phyloP scores from a whole-genome alignment of 352 stramenopile species.

The Thraustochytrium sp. region DNA sequence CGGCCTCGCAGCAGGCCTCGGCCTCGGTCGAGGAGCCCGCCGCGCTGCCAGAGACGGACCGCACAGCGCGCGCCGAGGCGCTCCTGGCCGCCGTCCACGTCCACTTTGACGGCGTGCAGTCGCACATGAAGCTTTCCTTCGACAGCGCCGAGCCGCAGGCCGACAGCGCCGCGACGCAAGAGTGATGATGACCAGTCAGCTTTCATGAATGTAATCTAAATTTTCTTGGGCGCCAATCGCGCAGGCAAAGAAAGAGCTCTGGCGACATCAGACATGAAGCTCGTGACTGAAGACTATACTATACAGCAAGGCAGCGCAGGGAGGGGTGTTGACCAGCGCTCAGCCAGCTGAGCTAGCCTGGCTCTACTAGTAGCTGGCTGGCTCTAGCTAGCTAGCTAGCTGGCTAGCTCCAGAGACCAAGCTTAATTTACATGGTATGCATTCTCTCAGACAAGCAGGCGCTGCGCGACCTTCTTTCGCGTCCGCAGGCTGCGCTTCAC shows the following conservation, averaged over 20 bases:
- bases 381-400: too few relatives aligned
- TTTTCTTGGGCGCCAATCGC: too few relatives aligned
- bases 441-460: constrained; percentile 4
- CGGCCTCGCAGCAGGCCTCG: constrained; percentile 34
- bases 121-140: too few relatives aligned
- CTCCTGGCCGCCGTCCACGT: not conserved
- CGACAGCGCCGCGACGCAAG: too few relatives aligned
- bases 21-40: not conserved
- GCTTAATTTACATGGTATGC: not conserved
- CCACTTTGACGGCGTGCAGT: not conserved
- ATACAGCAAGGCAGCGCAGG: not conserved
- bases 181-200: too few relatives aligned
- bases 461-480: constrained; percentile 4
- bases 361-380: too few relatives aligned
- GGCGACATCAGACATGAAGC: too few relatives aligned
- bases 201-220: too few relatives aligned
- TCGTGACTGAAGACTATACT: not conserved
- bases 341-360: too few relatives aligned
- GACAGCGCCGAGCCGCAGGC: too few relatives aligned
- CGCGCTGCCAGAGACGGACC: not conserved
- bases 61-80: not conserved
- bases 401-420: not conserved
- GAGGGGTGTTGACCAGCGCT: not conserved
- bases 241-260: too few relatives aligned
- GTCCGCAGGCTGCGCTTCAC: constrained; percentile 28